Evolutionary conservation across 2,329 filamentous ascomycete species (phyloP).

Genomic region (Trichoderma polysporum): DNA sequence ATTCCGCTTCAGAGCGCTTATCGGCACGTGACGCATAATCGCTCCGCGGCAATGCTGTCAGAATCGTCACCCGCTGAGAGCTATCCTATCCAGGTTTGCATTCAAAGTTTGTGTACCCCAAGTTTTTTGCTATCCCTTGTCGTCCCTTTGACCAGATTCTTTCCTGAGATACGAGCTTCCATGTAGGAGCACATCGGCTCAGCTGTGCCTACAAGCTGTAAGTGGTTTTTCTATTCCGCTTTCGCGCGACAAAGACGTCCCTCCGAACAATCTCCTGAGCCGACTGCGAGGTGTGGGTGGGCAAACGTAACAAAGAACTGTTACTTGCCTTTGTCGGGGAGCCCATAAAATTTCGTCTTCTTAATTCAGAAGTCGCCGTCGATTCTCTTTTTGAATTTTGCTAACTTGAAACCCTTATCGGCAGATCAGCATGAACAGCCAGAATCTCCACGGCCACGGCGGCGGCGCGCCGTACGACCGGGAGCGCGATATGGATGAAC

Average conservation of each 20-base stretch:
- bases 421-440: constrained; percentile 47
- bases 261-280: constrained; percentile 15
- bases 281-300: not conserved
- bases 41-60: constrained; percentile 33
- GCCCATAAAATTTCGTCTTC: not conserved
- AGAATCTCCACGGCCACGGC: constrained; percentile 43
- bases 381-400: not conserved
- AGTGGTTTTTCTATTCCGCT: constrained; percentile 27
- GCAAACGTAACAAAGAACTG: not conserved
- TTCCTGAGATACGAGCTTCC: constrained; percentile 29
- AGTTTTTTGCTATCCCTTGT: constrained; percentile 6
- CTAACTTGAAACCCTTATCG: constrained; percentile 6
- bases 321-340: not conserved
- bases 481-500: constrained; percentile 50
- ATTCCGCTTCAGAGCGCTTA: constrained; percentile 26
- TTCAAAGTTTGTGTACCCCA: constrained; percentile 21
- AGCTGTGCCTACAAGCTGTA: constrained; percentile 38
- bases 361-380: not conserved
- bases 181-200: constrained; percentile 38
- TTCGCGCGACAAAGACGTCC: constrained; percentile 28
- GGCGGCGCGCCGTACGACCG: constrained; percentile 46
- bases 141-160: not conserved
- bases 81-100: constrained; percentile 40
- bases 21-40: constrained; percentile 38
- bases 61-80: constrained; percentile 39